A percentile compares a stretch with the other conserved stretches of the same genome.
Evolutionary conservation across 768 basidiomycete species (phyloP).

Genomic region (Butyriboletus loyo): DNA sequence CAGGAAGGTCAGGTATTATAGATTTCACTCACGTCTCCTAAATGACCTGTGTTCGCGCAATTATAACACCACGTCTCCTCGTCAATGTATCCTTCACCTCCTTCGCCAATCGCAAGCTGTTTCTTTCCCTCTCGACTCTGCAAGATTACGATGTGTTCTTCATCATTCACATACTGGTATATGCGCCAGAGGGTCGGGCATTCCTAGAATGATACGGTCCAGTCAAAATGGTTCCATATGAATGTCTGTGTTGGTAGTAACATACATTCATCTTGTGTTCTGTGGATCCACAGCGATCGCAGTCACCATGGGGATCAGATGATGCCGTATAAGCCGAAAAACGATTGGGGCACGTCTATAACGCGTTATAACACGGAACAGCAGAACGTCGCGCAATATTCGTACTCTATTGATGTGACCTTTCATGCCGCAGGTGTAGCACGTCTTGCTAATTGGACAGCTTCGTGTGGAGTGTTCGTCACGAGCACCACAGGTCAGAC

Average conservation of each 20-base stretch:
- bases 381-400: not conserved
- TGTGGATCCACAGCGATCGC: conserved; percentile 67
- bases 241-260: conserved; percentile 1
- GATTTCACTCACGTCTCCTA: conserved; percentile 65
- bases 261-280: conserved; percentile 63
- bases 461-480: conserved; percentile 75
- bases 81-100: conserved; percentile 78
- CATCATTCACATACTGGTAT: conserved; percentile 66
- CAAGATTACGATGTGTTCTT: conserved; percentile 46
- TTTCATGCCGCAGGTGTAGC: conserved; percentile 80
- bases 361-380: not conserved
- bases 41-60: conserved; percentile 69
- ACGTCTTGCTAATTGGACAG: conserved; percentile 79
- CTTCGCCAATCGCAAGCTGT: conserved; percentile 52
- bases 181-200: conserved; percentile 81
- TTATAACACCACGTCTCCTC: conserved; percentile 80
- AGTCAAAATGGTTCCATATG: not conserved
- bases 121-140: conserved; percentile 48
- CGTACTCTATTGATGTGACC: conserved; percentile 70
- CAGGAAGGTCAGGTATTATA: not conserved
- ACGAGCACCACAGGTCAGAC: conserved; percentile 75
- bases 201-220: conserved; percentile 47
- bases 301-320: conserved; percentile 42
- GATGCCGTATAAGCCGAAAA: conserved; percentile 20
- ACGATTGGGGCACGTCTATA: conserved; percentile 72